phyloP scores from a whole-genome alignment of 73 alveolate species.

The Paramecium sexaurelia region DNA sequence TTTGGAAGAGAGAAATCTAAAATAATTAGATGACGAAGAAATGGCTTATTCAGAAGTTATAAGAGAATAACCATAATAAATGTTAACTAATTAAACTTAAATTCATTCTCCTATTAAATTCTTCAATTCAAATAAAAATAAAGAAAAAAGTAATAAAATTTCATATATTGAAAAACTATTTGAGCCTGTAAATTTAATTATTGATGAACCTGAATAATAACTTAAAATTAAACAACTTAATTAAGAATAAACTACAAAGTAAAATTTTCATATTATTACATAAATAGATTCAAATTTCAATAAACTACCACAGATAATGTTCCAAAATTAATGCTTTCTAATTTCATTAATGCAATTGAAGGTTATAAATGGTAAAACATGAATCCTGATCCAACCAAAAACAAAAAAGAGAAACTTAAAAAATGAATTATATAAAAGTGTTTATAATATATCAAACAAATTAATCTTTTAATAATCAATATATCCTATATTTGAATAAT shows the following conservation, averaged over 20 bases:
- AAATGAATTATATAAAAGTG: background rate
- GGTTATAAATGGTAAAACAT: constrained; percentile 49
- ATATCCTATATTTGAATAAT: no score
- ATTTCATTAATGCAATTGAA: constrained; percentile 19
- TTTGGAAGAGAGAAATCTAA: constrained; percentile 38
- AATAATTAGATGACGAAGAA: constrained; percentile 41
- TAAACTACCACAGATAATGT: background rate
- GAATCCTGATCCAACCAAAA: constrained; percentile 17
- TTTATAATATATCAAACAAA: background rate
- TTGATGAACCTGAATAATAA: constrained; percentile 10
- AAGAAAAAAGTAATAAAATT: background rate
- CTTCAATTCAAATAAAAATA: background rate
- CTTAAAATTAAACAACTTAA: background rate
- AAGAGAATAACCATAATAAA: background rate
- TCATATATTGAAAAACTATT: background rate
- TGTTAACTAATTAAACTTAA: background rate
- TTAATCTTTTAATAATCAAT: background rate
- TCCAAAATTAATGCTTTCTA: background rate
- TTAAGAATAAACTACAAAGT: background rate
- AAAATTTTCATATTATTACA: background rate
- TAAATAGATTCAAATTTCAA: background rate
- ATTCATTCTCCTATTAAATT: background rate
- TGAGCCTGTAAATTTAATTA: background rate
- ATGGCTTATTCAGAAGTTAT: constrained; percentile 7
- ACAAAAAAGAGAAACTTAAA: background rate